phyloP scores from a whole-genome alignment of 2,329 filamentous ascomycete genomes.

The Lasiodiplodia sp. region DNA sequence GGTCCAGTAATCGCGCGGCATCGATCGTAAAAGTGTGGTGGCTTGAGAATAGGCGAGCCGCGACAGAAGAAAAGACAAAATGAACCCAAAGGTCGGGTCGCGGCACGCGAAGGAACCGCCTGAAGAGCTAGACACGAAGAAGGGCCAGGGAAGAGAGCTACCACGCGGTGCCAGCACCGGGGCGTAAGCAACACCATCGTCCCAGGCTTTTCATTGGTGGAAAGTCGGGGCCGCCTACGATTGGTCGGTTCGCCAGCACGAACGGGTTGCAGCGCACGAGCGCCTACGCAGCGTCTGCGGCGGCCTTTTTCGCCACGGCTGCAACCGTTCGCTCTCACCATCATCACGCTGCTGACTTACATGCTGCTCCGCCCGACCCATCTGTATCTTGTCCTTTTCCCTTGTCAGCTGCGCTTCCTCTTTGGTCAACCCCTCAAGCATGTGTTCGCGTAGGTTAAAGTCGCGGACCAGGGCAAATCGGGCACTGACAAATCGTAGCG shows the following conservation, averaged over 20 bases:
- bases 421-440: too few relatives aligned
- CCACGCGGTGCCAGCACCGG: conserved; percentile 3
- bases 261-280: conserved; percentile 4
- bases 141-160: neutral
- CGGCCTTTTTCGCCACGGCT: neutral
- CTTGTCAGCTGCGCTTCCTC: neutral
- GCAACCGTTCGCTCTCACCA: neutral
- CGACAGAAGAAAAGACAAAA: conserved; percentile 1
- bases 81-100: neutral
- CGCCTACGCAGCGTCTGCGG: neutral
- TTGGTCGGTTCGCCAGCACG: neutral
- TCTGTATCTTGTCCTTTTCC: neutral
- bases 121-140: neutral
- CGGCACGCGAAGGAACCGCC: conserved; percentile 1
- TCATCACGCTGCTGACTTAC: neutral
- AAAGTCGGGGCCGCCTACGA: conserved; percentile 11
- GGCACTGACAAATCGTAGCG: conserved; percentile 5
- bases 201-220: neutral
- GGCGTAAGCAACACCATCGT: neutral
- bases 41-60: neutral
- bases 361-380: neutral
- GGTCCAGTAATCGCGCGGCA: neutral
- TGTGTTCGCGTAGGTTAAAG: too few relatives aligned
- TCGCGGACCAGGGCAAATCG: neutral
- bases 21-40: neutral